Base-by-base conservation (phyloP, 805 yeast genomes). In the Cyberlindnera nakhonratchasimensis region DNA sequence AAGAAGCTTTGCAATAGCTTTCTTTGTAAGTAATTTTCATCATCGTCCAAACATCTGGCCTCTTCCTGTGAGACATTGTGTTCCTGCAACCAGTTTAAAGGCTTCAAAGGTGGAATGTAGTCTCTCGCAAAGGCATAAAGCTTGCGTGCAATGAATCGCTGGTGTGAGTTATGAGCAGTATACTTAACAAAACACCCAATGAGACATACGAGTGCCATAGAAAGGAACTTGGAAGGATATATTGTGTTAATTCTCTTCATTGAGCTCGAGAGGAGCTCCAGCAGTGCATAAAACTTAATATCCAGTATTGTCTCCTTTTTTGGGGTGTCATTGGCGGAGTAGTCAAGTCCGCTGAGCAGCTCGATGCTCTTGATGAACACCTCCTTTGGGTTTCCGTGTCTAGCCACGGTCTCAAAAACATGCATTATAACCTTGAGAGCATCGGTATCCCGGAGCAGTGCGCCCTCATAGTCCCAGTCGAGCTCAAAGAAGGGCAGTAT, bases 351-450 rank as follows among this genome's bases (percentile, higher is more conserved):
- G 12, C 68, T 51, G 16, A 90, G 58, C 22, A 84, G 57, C 57
- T 88, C 96, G 58, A 86, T 80, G 11, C 79, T 66, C 46, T 82
- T 79, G 39, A 90, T 62, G 28, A 89, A 75, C 40, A 88, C 61
- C 62, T 89, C 96, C 53, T 86, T 87, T 7, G 93, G 83, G 55
- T 86, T 86, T 12, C 96, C 96, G 40, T 74, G 58, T 33, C 64
- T 64, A 0, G 95, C 80, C 39, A 91, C 64, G 16, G 78, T 62
- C 45, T 79, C 82, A 59, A 86, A 87, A 2, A 79, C 59, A 43
- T 66, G 69, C 59, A 79, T 57, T 8, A 73, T 54, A 3, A 51
- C 19, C 26, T 36, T 42, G 5, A 53, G 34, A 12, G 36, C 21
- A 10, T 42, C 44, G 2, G 51, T 29, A 5, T 48, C 50, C 46